These are phyloP conservation scores for Botrytis fabae DNA, from an alignment of 2,329 filamentous ascomycete species.

Conservation along the genomic window DNA sequence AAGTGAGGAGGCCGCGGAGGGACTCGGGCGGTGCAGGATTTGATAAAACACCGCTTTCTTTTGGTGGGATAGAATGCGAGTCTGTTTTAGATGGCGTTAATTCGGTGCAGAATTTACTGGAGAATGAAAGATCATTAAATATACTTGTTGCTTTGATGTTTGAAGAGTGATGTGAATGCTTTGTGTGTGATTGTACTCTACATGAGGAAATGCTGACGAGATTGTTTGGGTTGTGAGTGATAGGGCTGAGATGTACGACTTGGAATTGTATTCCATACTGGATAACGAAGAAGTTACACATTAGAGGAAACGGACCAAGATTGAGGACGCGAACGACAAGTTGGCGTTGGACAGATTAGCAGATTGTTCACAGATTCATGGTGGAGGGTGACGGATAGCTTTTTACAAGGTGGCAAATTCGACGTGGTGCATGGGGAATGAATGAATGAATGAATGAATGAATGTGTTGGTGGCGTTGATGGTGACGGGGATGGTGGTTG, in stretches of 20 bases:
- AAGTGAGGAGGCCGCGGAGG: constrained; percentile 22
- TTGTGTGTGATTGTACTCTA: background rate
- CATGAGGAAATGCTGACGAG: background rate
- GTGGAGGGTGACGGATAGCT: background rate
- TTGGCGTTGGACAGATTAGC: background rate
- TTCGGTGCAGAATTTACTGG: background rate
- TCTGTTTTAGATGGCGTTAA: constrained; percentile 35
- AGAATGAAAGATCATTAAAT: constrained; percentile 8
- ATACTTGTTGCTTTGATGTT: background rate
- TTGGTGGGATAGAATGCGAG: constrained; percentile 35
- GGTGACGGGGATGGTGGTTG: background rate
- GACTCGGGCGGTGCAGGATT: constrained; percentile 23
- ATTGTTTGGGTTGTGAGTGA: background rate
- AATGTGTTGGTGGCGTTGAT: background rate
- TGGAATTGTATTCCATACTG: background rate
- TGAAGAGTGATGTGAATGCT: background rate
- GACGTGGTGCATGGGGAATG: background rate
- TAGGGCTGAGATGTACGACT: background rate
- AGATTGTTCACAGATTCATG: background rate
- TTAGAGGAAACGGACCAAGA: background rate
- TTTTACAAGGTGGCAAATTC: background rate
- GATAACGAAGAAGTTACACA: background rate
- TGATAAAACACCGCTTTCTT: constrained; percentile 15
- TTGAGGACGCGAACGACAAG: background rate
- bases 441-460: background rate